Percentiles rank a stretch among this genome's conserved stretches.
These are phyloP conservation scores for Penicillium verrucosum DNA, from an alignment of 2,329 filamentous ascomycete genomes.

Conservation along the genomic window DNA sequence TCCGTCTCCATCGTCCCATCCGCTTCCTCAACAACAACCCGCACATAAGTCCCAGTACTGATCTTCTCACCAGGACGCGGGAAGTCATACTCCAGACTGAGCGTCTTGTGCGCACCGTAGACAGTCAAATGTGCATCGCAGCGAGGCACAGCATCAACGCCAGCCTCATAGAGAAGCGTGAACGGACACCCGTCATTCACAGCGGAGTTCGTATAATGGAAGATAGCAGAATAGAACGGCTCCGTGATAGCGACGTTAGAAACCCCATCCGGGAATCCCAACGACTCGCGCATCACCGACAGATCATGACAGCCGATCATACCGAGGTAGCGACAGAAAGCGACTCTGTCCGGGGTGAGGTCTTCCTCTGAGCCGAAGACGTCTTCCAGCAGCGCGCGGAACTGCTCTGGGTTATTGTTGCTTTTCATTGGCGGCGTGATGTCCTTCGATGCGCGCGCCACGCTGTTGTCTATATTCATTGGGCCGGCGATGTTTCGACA, in stretches of 20 bases:
- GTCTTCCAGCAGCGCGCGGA: constrained; percentile 25
- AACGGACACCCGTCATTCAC: constrained; percentile 37
- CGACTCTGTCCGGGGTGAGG: constrained; percentile 28
- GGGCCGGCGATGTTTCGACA: constrained; percentile 54
- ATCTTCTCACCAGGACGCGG: constrained; percentile 41
- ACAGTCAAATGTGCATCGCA: constrained; percentile 43
- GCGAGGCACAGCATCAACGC: constrained; percentile 51
- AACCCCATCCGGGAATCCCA: constrained; percentile 50
- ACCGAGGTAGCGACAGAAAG: constrained; percentile 45
- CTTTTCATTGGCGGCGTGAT: background rate
- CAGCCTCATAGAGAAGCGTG: constrained; percentile 56
- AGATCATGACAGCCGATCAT: constrained; percentile 55
- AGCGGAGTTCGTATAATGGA: constrained; percentile 29
- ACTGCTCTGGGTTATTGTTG: constrained; percentile 1
- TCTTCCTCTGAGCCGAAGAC: constrained; percentile 26
- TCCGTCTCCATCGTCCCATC: constrained; percentile 8
- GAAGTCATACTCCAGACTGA: constrained; percentile 55
- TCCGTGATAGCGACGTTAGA: constrained; percentile 45
- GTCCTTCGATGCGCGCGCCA: background rate
- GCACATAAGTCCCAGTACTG: constrained; percentile 54
- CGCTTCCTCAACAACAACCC: constrained; percentile 40
- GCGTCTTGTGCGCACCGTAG: constrained; percentile 53
- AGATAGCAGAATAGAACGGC: constrained; percentile 41
- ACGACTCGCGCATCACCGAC: constrained; percentile 52
- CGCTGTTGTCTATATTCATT: constrained; percentile 22